phyloP scores from a whole-genome alignment of 352 stramenopile genomes.

The Phytopythium helicoides region DNA sequence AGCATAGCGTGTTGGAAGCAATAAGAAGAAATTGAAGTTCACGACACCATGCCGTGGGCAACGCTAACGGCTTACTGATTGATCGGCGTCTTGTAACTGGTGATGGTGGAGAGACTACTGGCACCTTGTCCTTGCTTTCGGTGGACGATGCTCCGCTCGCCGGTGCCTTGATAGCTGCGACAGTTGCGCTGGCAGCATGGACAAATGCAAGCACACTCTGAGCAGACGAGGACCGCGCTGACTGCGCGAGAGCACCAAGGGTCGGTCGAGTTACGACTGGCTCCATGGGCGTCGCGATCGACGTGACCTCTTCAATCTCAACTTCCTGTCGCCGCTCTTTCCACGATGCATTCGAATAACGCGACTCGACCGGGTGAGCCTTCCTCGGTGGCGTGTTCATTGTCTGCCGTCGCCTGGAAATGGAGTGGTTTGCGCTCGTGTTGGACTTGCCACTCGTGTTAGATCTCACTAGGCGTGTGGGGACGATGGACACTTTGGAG shows the following conservation, averaged over 20 bases:
- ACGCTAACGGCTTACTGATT: not conserved
- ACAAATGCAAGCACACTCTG: constrained; percentile 3
- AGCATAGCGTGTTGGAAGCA: not conserved
- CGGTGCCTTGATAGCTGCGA: not conserved
- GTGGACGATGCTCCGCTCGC: not conserved
- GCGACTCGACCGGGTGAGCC: constrained; percentile 21
- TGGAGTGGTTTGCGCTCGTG: constrained; percentile 9
- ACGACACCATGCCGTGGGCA: not conserved
- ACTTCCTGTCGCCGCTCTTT: constrained; percentile 15
- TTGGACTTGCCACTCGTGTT: too few species aligned
- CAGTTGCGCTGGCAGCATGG: constrained; percentile 3
- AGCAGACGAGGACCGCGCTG: constrained; percentile 1
- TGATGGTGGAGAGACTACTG: not conserved
- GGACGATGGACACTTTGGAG: not conserved
- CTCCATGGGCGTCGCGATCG: constrained; percentile 4
- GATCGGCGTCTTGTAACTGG: not conserved
- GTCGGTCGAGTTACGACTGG: not conserved
- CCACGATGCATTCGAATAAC: constrained; percentile 36
- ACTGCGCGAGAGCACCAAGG: constrained; percentile 1
- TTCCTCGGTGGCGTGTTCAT: constrained; percentile 10
- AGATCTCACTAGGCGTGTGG: constrained; percentile 1
- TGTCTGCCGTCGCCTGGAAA: constrained; percentile 5
- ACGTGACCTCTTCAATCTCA: constrained; percentile 12
- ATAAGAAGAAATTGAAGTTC: not conserved
- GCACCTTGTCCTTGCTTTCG: not conserved